Evolutionary conservation across 805 yeast genomes (phyloP).

Genomic region (Ogataea angusta): DNA sequence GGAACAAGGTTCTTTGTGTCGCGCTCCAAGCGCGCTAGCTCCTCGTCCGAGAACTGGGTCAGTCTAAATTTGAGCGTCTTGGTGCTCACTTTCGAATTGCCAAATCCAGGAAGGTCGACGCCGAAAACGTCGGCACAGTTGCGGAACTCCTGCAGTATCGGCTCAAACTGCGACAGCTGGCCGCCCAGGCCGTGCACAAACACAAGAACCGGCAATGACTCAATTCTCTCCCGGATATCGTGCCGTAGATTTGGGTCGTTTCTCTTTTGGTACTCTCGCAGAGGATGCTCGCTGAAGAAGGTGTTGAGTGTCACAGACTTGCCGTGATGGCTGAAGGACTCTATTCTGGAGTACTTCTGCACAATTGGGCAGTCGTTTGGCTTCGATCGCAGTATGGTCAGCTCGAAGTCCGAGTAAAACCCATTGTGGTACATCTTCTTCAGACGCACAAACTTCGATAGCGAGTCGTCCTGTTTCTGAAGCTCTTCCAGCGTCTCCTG

Average conservation of each 20-base stretch:
- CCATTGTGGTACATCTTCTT: constrained; percentile 17
- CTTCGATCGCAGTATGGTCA: constrained; percentile 38
- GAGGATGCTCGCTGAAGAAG: constrained; percentile 50
- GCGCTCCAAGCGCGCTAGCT: constrained; percentile 5
- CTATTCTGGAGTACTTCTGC: constrained; percentile 44
- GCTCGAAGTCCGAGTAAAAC: constrained; percentile 38
- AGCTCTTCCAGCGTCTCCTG: constrained; percentile 17
- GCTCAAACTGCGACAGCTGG: constrained; percentile 79
- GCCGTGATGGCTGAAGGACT: constrained; percentile 34
- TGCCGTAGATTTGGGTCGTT: constrained; percentile 15
- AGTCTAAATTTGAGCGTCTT: constrained; percentile 17
- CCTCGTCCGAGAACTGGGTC: constrained; percentile 22
- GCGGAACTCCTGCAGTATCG: constrained; percentile 58
- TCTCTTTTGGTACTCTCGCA: constrained; percentile 35
- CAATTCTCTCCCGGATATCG: constrained; percentile 35
- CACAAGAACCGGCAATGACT: constrained; percentile 55
- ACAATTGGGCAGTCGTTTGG: constrained; percentile 56
- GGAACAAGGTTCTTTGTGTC: not conserved
- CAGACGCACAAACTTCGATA: constrained; percentile 5
- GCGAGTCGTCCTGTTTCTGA: constrained; percentile 17
- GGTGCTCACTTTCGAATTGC: constrained; percentile 41
- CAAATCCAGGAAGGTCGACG: constrained; percentile 88
- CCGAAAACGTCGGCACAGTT: constrained; percentile 63
- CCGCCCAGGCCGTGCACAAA: constrained; percentile 92
- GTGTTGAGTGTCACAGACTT: constrained; percentile 39